Conservation (phyloP, 2,329 filamentous ascomycete species). For the Sarocladiaceae sp. region DNA sequence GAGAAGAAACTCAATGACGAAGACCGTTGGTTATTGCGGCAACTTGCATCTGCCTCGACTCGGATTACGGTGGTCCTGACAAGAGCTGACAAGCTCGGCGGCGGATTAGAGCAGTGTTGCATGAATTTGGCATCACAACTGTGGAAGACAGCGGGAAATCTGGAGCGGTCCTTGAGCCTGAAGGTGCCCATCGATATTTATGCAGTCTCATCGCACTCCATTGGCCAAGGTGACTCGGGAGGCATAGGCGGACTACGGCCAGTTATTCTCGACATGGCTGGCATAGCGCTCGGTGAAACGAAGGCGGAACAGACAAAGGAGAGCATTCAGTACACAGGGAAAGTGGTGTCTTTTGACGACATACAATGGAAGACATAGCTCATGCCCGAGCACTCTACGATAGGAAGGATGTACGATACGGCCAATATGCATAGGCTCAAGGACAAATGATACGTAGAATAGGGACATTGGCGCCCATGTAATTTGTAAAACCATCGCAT, state of each 20-base stretch:
- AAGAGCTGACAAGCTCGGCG: constrained; percentile 48
- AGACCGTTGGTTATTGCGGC: constrained; percentile 42
- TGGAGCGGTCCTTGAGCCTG: not conserved
- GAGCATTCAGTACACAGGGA: constrained; percentile 29
- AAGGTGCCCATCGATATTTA: not conserved
- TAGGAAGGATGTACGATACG: not conserved
- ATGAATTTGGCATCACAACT: constrained; percentile 16
- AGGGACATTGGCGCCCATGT: too few species aligned
- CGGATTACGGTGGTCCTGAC: constrained; percentile 49
- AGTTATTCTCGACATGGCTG: constrained; percentile 37
- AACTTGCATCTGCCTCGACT: constrained; percentile 40
- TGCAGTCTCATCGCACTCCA: not conserved
- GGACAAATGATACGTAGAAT: not conserved
- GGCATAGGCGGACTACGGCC: constrained; percentile 35
- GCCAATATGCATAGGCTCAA: not conserved
- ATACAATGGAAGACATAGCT: constrained; percentile 27
- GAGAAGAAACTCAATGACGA: constrained; percentile 46
- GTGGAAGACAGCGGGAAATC: not conserved
- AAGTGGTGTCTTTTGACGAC: constrained; percentile 34
- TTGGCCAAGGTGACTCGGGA: constrained; percentile 24
- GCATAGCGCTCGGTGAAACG: constrained; percentile 24
- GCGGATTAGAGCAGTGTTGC: constrained; percentile 24
- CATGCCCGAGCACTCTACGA: not conserved
- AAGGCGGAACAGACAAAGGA: constrained; percentile 29
- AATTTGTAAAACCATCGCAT: too few species aligned